A percentile compares a stretch with the other conserved stretches of the same genome.
These are phyloP conservation scores for Solanum chmielewskii DNA, from an alignment of 257 asterid genomes.

Conservation along the genomic window DNA sequence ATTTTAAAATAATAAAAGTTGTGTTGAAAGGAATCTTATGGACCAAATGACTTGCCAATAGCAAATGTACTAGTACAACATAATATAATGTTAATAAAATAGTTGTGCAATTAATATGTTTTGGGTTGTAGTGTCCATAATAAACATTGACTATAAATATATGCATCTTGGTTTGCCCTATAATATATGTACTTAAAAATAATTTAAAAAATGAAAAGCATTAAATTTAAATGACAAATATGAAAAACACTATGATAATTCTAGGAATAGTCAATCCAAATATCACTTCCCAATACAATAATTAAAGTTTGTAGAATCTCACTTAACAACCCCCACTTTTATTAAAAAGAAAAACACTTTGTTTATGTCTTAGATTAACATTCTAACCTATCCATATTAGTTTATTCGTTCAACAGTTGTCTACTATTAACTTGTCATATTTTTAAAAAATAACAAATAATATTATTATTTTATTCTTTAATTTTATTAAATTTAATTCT, in stretches of 20 bases:
- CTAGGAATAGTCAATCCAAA: neutral
- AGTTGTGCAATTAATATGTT: constrained; percentile 3
- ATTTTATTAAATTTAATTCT: no score
- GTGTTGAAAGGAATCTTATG: neutral
- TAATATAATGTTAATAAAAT: neutral
- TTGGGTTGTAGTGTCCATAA: constrained; percentile 12
- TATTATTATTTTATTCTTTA: no score
- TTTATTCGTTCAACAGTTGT: no score
- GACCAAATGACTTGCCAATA: neutral
- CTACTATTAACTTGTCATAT: neutral
- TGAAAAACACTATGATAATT: neutral
- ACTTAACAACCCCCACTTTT: neutral
- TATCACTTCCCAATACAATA: neutral
- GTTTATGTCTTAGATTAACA: neutral
- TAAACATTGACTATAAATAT: constrained; percentile 7
- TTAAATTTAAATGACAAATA: neutral
- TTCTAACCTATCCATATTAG: neutral
- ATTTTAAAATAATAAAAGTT: neutral
- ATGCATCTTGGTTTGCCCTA: constrained; percentile 39
- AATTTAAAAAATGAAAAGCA: neutral
- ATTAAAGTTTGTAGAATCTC: neutral
- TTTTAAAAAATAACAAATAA: no score
- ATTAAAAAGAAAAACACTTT: neutral
- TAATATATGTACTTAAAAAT: neutral
- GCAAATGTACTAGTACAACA: neutral